Evolutionary conservation across 2,329 filamentous ascomycete species (phyloP).

Genomic region (Trichoderma breve): DNA sequence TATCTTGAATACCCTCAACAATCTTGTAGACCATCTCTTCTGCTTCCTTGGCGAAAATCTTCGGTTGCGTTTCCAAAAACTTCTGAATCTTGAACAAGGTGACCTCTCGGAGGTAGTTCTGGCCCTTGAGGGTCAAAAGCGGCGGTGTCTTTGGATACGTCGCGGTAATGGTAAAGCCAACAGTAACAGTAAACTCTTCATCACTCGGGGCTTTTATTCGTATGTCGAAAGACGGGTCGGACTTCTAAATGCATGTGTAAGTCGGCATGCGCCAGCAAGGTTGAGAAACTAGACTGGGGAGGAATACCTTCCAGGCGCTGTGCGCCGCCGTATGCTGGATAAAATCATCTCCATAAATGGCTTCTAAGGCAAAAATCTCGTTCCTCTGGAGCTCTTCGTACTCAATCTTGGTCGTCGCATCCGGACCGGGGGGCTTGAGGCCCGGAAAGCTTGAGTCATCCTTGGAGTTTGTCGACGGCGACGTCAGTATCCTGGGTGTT

Average conservation of each 20-base stretch:
- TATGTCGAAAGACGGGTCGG: constrained; percentile 80
- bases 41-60: constrained; percentile 50
- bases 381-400: constrained; percentile 85
- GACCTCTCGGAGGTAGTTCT: constrained; percentile 64
- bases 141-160: constrained; percentile 88
- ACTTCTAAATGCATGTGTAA: constrained; percentile 54
- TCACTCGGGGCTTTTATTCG: constrained; percentile 72
- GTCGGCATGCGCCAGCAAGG: constrained; percentile 18
- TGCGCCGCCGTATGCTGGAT: constrained; percentile 67
- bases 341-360: constrained; percentile 90
- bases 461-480: constrained; percentile 43
- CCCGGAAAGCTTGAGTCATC: constrained; percentile 53
- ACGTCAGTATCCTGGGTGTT: constrained; percentile 48
- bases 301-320: constrained; percentile 77
- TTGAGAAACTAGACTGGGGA: constrained; percentile 25
- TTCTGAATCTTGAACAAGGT: constrained; percentile 69
- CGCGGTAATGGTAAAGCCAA: constrained; percentile 80
- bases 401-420: constrained; percentile 50
- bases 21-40: constrained; percentile 64
- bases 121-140: constrained; percentile 64
- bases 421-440: constrained; percentile 44
- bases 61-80: constrained; percentile 58
- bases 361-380: constrained; percentile 79
- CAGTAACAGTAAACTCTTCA: constrained; percentile 64
- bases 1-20: constrained; percentile 66